These are phyloP conservation scores for Dictyostelium purpureum DNA, from an alignment of 78 protist genomes.

Conservation along the genomic window DNA sequence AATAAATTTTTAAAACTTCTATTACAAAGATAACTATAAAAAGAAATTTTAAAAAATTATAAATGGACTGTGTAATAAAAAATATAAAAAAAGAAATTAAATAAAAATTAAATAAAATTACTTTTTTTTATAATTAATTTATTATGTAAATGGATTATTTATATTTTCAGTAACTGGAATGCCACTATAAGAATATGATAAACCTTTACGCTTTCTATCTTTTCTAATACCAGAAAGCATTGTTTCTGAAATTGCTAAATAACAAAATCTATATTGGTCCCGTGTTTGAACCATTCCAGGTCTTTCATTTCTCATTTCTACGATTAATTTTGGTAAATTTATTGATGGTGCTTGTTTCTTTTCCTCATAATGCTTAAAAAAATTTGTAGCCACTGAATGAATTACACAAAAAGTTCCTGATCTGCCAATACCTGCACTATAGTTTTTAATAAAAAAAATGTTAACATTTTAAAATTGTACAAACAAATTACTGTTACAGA, in stretches of 20 bases:
- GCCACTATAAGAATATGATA: conserved; percentile 31
- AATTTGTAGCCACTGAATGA: conserved; percentile 48
- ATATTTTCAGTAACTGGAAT: conserved; percentile 53
- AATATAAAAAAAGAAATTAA: too few species aligned
- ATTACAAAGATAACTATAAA: too few species aligned
- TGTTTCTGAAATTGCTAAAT: conserved; percentile 65
- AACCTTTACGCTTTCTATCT: conserved; percentile 25
- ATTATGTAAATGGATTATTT: too few species aligned
- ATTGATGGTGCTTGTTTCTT: conserved; percentile 15
- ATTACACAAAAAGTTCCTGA: conserved; percentile 83
- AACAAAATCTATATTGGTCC: conserved; percentile 83
- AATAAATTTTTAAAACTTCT: too few species aligned
- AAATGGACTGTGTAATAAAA: too few species aligned
- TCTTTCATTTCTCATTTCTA: conserved; percentile 68
- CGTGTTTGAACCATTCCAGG: conserved; percentile 84
- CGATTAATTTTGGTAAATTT: conserved; percentile 68
- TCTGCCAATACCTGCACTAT: conserved; percentile 83
- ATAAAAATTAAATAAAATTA: too few species aligned
- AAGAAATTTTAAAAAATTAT: too few species aligned
- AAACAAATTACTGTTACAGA: too few species aligned
- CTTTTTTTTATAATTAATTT: too few species aligned
- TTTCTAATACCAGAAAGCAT: conserved; percentile 16
- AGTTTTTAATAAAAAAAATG: too few species aligned
- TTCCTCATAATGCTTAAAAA: conserved; percentile 13
- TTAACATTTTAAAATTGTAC: too few species aligned